Evolutionary conservation across 768 basidiomycete species (phyloP).

Genomic region (Tricholoma flavovirens): DNA sequence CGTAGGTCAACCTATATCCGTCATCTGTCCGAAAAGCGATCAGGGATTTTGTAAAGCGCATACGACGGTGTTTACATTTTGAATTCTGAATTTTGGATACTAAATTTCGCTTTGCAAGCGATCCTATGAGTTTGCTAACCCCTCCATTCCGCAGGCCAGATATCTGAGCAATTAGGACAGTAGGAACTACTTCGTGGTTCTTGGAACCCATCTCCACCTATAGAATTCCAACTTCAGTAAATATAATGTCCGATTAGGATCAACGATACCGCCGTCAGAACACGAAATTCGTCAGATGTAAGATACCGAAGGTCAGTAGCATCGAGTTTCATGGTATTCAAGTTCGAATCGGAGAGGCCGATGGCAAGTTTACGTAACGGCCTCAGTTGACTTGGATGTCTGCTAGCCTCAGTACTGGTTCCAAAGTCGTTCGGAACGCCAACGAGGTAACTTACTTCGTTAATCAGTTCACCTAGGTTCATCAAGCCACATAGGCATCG

Average conservation of each 20-base stretch:
- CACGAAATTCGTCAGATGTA: constrained; percentile 87
- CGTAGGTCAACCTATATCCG: constrained; percentile 94
- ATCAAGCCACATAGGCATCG: constrained; percentile 9
- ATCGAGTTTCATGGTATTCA: constrained; percentile 76
- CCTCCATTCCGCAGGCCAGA: constrained; percentile 91
- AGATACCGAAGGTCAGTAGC: constrained; percentile 93
- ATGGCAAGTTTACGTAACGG: not conserved
- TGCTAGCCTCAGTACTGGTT: not conserved
- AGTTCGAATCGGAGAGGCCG: too few species aligned
- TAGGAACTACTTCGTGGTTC: constrained; percentile 95
- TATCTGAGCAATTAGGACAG: constrained; percentile 82
- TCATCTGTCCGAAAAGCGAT: constrained; percentile 61
- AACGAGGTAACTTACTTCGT: constrained; percentile 7
- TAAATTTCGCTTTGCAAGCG: constrained; percentile 86
- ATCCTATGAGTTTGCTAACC: constrained; percentile 87
- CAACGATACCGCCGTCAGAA: constrained; percentile 78
- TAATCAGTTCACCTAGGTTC: not conserved
- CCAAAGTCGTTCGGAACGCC: constrained; percentile 11
- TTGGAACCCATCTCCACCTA: constrained; percentile 98
- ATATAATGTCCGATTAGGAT: not conserved
- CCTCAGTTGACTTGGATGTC: not conserved
- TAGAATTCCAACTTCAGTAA: constrained; percentile 1
- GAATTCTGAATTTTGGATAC: constrained; percentile 87
- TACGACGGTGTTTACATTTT: constrained; percentile 55
- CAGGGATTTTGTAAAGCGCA: not conserved